A percentile compares a stretch with the other conserved stretches of the same genome.
Conservation (phyloP, 306 rosid genomes). For the Vigna hirtella region DNA sequence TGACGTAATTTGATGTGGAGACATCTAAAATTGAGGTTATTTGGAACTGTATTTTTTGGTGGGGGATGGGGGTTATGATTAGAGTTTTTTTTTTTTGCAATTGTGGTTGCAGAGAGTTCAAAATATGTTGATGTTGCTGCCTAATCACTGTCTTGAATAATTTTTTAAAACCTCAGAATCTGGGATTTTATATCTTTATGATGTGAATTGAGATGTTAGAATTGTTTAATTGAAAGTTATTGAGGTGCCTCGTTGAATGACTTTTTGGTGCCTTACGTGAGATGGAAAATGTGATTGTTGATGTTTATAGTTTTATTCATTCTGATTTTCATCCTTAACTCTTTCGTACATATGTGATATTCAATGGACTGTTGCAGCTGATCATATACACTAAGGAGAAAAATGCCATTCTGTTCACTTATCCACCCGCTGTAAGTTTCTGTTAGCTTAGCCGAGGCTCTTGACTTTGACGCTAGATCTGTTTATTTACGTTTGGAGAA, state of each 20-base stretch:
- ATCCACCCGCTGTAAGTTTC: slow-evolving; percentile 78
- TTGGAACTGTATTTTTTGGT: neutral
- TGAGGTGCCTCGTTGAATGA: neutral
- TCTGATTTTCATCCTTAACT: slow-evolving; percentile 63
- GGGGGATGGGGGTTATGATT: neutral
- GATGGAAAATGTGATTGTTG: slow-evolving; percentile 3
- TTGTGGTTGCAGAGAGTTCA: neutral
- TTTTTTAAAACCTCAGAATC: no score
- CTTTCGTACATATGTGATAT: slow-evolving; percentile 75
- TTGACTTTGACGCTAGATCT: slow-evolving; percentile 12
- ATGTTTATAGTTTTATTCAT: slow-evolving; percentile 32
- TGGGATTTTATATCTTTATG: neutral
- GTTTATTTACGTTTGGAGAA: slow-evolving; percentile 3
- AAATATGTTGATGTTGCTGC: neutral
- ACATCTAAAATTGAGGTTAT: neutral
- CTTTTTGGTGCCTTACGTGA: slow-evolving; percentile 10
- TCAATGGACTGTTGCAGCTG: slow-evolving; percentile 85
- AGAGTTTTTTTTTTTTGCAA: neutral
- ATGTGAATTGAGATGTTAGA: slow-evolving; percentile 1
- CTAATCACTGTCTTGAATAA: neutral
- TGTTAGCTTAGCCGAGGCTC: slow-evolving; percentile 7
- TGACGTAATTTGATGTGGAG: neutral
- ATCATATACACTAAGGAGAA: slow-evolving; percentile 88
- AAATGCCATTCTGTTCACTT: slow-evolving; percentile 84
- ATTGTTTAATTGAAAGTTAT: neutral